These are phyloP conservation scores for Isatis lusitanica DNA, from an alignment of 441 rosid species.

Conservation along the genomic window DNA sequence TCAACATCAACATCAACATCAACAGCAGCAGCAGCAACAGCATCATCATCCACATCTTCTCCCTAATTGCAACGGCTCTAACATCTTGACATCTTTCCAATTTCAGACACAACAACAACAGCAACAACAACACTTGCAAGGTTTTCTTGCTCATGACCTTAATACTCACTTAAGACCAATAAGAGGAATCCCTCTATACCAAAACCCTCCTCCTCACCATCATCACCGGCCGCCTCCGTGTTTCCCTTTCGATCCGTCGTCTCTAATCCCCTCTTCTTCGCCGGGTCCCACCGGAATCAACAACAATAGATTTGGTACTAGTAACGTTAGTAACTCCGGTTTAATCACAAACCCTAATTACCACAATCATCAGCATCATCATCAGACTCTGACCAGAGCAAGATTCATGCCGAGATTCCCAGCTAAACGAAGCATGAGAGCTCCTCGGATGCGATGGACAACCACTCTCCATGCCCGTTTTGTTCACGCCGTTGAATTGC, in stretches of 20 bases:
- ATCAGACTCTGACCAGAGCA: slow-evolving; percentile 60
- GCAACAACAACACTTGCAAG: slow-evolving; percentile 37
- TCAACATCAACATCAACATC: slow-evolving; percentile 6
- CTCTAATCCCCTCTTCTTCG: slow-evolving; percentile 45
- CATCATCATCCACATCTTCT: slow-evolving; percentile 46
- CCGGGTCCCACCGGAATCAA: slow-evolving; percentile 39
- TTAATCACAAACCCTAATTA: slow-evolving; percentile 37
- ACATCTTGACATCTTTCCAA: slow-evolving; percentile 42
- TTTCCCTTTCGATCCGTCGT: slow-evolving; percentile 62
- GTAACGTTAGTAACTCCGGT: slow-evolving; percentile 23
- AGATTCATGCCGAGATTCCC: slow-evolving; percentile 83
- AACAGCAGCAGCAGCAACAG: slow-evolving; percentile 5
- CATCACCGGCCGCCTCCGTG: slow-evolving; percentile 35
- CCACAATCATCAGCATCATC: slow-evolving; percentile 46
- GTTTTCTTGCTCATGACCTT: slow-evolving; percentile 53
- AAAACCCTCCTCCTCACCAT: slow-evolving; percentile 47
- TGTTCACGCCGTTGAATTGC: slow-evolving; percentile 90
- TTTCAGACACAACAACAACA: slow-evolving; percentile 46
- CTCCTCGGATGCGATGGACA: slow-evolving; percentile 99
- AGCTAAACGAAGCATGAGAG: slow-evolving; percentile 82
- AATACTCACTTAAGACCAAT: slow-evolving; percentile 76
- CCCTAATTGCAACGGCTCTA: slow-evolving; percentile 43
- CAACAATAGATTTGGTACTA: slow-evolving; percentile 27
- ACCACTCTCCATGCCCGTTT: slow-evolving; percentile 95
- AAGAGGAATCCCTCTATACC: slow-evolving; percentile 91